These are phyloP conservation scores for Aureobasidium sp. DNA, from an alignment of 2,329 filamentous ascomycete genomes.

Conservation along the genomic window DNA sequence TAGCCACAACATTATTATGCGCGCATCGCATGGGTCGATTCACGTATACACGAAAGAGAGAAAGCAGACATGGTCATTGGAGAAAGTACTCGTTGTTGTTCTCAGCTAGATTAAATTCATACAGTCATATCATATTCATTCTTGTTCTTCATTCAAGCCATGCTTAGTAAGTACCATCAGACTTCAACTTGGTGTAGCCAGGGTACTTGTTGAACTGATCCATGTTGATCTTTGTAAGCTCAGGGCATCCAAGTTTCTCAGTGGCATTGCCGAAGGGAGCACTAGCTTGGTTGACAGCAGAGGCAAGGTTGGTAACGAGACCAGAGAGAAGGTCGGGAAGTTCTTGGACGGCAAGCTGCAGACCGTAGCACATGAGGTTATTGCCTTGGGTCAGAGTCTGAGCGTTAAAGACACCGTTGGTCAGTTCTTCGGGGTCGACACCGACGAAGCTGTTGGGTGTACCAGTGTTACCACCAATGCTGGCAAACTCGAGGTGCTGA, in stretches of 20 bases:
- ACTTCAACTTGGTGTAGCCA: conserved; percentile 21
- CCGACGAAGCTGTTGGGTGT: conserved; percentile 29
- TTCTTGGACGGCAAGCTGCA: conserved; percentile 35
- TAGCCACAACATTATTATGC: background rate
- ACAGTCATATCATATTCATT: background rate
- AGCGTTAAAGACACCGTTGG: conserved; percentile 37
- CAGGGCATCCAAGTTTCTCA: conserved; percentile 22
- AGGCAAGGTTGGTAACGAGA: conserved; percentile 30
- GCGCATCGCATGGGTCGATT: background rate
- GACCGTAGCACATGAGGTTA: conserved; percentile 40
- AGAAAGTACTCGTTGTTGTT: background rate
- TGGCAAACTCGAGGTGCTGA: conserved; percentile 27
- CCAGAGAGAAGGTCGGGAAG: conserved; percentile 38
- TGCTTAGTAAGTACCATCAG: conserved; percentile 8
- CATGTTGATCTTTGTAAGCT: conserved; percentile 24
- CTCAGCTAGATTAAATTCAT: background rate
- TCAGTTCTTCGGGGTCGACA: conserved; percentile 30
- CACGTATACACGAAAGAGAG: background rate
- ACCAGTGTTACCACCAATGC: conserved; percentile 32
- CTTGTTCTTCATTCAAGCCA: background rate
- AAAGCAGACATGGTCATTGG: background rate
- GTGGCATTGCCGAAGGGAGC: conserved; percentile 23
- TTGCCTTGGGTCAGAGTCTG: conserved; percentile 39
- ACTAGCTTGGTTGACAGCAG: conserved; percentile 30
- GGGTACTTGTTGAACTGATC: conserved; percentile 24